Base-by-base conservation (phyloP, 371 early-diverging fungal species). In the Chytridium lagenaria region DNA sequence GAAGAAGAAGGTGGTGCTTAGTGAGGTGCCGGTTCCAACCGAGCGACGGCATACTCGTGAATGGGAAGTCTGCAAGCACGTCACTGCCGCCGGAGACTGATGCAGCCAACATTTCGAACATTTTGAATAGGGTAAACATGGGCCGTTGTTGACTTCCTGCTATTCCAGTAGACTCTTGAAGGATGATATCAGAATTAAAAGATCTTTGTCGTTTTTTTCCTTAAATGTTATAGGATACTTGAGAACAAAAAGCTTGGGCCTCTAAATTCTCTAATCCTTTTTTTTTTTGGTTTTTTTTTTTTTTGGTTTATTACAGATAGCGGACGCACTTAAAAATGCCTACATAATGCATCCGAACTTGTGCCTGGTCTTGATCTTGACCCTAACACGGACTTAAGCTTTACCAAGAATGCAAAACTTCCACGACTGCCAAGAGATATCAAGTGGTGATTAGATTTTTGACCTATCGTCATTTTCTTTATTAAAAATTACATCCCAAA, bases 321-420 rank as follows among this genome's bases (percentile, higher is more conserved):
- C 34, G 30, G 37, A 37, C 7, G 31, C 2, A 2, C 37, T 61
- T 7, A 28, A 34, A 33, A 36, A 30, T 12, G 31, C 37, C 36
- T 61, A 61, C 36, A 34, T 10, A 5, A 61, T 33, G 7, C 12
- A 61, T 61, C 61, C 61, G 34, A 34, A 61, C 3, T 15, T 61
- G 61, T 61, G 7, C 61, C 61, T 33, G 61, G 61, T 5, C 7
- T 52, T 26, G 55, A 52, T 26, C 7, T 52, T 26, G 55, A 26
- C 44, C 7, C 16, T n/a, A 61, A 15, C 15, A 36, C 30, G 7
- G 61, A 61, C 16, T 28, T 5, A 61, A 36, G 12, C 5, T 61
- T 61, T 61, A 15, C 5, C 36, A 15, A 31, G 36, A 15, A 61
- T 31, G 61, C 61, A 5, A 12, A 31, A 22, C 37, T 61, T 7